phyloP scores from a whole-genome alignment of 139 green algal genomes.

The Chlorella sorokiniana region DNA sequence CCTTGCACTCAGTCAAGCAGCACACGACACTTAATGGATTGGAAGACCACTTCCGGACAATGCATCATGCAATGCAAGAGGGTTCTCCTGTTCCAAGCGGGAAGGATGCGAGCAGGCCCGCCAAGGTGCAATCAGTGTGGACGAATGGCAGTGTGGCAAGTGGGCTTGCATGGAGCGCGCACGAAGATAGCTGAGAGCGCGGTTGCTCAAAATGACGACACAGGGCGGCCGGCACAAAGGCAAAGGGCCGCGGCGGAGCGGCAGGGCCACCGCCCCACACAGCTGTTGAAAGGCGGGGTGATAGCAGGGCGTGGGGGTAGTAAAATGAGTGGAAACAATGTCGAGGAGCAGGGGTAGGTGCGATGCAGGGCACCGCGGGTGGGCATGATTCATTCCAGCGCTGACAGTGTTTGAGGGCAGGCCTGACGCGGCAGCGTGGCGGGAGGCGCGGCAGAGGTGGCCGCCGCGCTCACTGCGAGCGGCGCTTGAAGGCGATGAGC shows the following conservation, averaged over 20 bases:
- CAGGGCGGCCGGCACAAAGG: neutral
- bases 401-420: neutral
- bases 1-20: too few relatives aligned
- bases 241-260: neutral
- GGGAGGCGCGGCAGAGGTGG: neutral
- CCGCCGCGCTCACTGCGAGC: neutral
- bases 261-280: neutral
- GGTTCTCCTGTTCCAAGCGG: too few relatives aligned
- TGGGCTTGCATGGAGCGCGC: neutral
- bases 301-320: neutral
- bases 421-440: too few relatives aligned
- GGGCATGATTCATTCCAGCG: neutral
- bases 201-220: too few relatives aligned
- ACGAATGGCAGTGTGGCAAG: neutral
- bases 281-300: neutral
- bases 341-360: neutral
- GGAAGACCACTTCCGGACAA: too few relatives aligned
- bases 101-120: too few relatives aligned
- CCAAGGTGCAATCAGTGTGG: too few relatives aligned
- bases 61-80: too few relatives aligned
- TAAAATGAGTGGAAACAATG: neutral
- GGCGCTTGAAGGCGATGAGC: slow-evolving; percentile 54
- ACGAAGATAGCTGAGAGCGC: too few relatives aligned
- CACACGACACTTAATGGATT: too few relatives aligned
- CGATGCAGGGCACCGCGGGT: too few relatives aligned